Evolutionary conservation across 495 filamentous ascomycete genomes (phyloP).

Genomic region (Aspergillus wentii): DNA sequence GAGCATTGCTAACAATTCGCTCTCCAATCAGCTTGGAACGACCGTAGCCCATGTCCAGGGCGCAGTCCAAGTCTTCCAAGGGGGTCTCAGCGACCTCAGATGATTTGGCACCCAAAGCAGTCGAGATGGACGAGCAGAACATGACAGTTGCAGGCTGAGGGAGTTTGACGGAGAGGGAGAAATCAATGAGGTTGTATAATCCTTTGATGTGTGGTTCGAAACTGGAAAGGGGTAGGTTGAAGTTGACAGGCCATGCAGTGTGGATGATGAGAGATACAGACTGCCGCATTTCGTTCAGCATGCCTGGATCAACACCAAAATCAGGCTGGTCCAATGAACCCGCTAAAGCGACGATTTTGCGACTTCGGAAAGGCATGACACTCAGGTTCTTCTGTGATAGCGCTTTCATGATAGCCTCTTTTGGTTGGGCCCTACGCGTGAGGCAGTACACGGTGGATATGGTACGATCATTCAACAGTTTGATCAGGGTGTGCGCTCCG

Average conservation of each 20-base stretch:
- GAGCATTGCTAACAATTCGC: constrained; percentile 39
- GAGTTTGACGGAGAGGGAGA: constrained; percentile 42
- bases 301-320: constrained; percentile 35
- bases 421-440: constrained; percentile 32
- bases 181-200: constrained; percentile 46
- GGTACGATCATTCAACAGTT: constrained; percentile 38
- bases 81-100: constrained; percentile 38
- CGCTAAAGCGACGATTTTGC: constrained; percentile 36
- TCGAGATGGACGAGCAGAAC: constrained; percentile 51
- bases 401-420: constrained; percentile 22
- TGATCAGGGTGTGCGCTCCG: constrained; percentile 48
- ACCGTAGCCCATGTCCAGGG: constrained; percentile 51
- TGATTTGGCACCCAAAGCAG: constrained; percentile 29
- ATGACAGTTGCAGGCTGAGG: constrained; percentile 40
- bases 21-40: constrained; percentile 55
- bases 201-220: constrained; percentile 46
- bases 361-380: constrained; percentile 13
- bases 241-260: constrained; percentile 56
- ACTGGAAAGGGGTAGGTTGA: constrained; percentile 38
- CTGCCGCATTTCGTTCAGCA: constrained; percentile 29
- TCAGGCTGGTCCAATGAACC: constrained; percentile 31
- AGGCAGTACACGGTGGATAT: constrained; percentile 50
- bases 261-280: constrained; percentile 49
- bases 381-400: constrained; percentile 30
- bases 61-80: constrained; percentile 30